Base-by-base conservation (phyloP, 73 alveolate genomes). In the Paramecium tetraurelia region DNA sequence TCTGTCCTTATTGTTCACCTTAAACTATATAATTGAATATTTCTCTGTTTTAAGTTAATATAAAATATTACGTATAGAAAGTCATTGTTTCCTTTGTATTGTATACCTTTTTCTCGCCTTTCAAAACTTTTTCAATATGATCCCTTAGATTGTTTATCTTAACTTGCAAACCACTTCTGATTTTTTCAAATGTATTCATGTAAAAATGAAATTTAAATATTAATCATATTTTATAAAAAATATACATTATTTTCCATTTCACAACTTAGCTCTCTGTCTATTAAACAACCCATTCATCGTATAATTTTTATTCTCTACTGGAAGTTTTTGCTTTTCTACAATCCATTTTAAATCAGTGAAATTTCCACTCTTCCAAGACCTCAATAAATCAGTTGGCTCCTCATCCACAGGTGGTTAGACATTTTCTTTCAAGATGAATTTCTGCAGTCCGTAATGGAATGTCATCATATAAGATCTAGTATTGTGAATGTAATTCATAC, bases 361-460 rank as follows among this genome's bases (percentile, higher is more conserved):
- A 22, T 80, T 80, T 14, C 90, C 75, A 80, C 63, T 31, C 57
- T 80, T 80, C 90, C 90, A 80, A 24, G 90, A 80, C 22, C 90
- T 40, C 14, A 80, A 80, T 43, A 80, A 80, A 80, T 80, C 90
- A n/a, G 75, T 48, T 80, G 70, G 72, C 16, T 80, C 90, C 10
- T 80, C 46, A n/a, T 80, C 90, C 1, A 80, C 90, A 38, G 90
- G 90, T 11, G 43, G 48, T 44, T 40, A 41, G 2, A 80, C 90
- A 44, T 80, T 80, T 35, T 80, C 90, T 80, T 80, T 80, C 16
- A 80, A 24, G 0, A 80, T 80, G 36, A 44, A 80, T 48, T 80
- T 80, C 76, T 80, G 24, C 4, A 80, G 18, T 11, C 90, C 90
- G 43, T 20, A 80, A 80, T 80, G 70, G 20, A 80, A 80, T 8